Evolutionary conservation across 495 filamentous ascomycete genomes (phyloP).

Genomic region (Neurospora sp.): DNA sequence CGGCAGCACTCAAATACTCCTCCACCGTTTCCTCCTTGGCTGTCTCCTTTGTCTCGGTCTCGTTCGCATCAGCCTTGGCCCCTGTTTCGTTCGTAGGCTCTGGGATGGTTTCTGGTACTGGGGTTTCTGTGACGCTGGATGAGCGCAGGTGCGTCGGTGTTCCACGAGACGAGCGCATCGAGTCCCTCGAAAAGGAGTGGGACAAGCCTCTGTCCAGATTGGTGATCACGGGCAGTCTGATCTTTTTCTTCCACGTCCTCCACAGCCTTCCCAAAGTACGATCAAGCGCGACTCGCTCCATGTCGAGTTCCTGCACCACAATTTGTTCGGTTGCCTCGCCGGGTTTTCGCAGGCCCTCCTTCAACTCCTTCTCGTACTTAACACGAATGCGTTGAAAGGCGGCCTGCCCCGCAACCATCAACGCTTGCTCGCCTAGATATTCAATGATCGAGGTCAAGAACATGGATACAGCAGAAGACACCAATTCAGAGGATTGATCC

Average conservation of each 20-base stretch:
- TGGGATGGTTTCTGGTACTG: slow-evolving; percentile 17
- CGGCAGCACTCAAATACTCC: slow-evolving; percentile 34
- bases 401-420: slow-evolving; percentile 81
- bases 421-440: slow-evolving; percentile 82
- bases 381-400: slow-evolving; percentile 59
- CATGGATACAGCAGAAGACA: slow-evolving; percentile 88
- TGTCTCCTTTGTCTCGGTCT: neutral
- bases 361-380: slow-evolving; percentile 41
- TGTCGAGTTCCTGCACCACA: slow-evolving; percentile 80
- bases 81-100: slow-evolving; percentile 12
- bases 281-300: slow-evolving; percentile 87
- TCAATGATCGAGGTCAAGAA: slow-evolving; percentile 93
- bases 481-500: slow-evolving; percentile 50
- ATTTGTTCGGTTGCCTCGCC: slow-evolving; percentile 47
- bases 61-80: neutral
- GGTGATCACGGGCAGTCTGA: slow-evolving; percentile 37
- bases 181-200: slow-evolving; percentile 33
- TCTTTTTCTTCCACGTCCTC: slow-evolving; percentile 89
- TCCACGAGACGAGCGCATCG: slow-evolving; percentile 11
- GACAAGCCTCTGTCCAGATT: slow-evolving; percentile 23
- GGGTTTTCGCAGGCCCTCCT: slow-evolving; percentile 31
- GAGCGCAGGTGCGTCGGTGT: slow-evolving; percentile 23
- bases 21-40: slow-evolving; percentile 11
- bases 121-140: slow-evolving; percentile 24
- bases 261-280: slow-evolving; percentile 80